These are phyloP conservation scores for Amanita fuliginea DNA, from an alignment of 768 basidiomycete species.

Conservation along the genomic window DNA sequence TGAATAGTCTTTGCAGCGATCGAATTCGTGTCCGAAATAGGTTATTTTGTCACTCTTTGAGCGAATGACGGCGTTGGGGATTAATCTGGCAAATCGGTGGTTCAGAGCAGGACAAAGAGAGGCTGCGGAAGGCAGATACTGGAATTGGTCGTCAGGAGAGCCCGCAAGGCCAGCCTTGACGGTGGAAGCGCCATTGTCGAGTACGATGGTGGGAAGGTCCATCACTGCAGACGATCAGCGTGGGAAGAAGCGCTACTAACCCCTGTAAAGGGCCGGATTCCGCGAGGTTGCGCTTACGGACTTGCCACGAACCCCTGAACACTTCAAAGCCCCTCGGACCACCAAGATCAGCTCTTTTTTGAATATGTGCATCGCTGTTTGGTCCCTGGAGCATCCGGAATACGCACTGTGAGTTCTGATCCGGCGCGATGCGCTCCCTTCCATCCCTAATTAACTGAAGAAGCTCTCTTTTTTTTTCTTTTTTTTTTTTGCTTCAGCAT, in stretches of 20 bases:
- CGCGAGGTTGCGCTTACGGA: too few relatives aligned
- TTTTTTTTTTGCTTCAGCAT: constrained; percentile 32
- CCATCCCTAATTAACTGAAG: constrained; percentile 5
- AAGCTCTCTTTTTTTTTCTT: not conserved
- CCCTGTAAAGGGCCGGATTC: too few relatives aligned
- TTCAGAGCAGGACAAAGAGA: constrained; percentile 5
- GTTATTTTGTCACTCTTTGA: constrained; percentile 76
- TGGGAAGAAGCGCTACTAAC: too few relatives aligned
- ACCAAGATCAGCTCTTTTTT: too few relatives aligned
- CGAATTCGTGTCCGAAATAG: constrained; percentile 82
- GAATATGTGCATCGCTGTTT: constrained; percentile 82
- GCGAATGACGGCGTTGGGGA: constrained; percentile 75
- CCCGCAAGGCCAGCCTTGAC: constrained; percentile 63
- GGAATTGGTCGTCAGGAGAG: constrained; percentile 14
- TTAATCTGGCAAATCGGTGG: constrained; percentile 32
- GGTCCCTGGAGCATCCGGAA: constrained; percentile 64
- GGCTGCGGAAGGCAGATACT: constrained; percentile 4
- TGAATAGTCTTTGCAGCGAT: constrained; percentile 66
- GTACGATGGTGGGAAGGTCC: constrained; percentile 36
- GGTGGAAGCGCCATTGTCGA: constrained; percentile 82
- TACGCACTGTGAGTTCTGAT: constrained; percentile 59
- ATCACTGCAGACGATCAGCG: constrained; percentile 4
- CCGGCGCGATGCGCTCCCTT: constrained; percentile 7
- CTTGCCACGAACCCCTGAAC: too few relatives aligned
- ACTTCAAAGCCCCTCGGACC: constrained; percentile 12